These are phyloP conservation scores for Lactarius deliciosus DNA, from an alignment of 768 basidiomycete genomes.

Conservation along the genomic window DNA sequence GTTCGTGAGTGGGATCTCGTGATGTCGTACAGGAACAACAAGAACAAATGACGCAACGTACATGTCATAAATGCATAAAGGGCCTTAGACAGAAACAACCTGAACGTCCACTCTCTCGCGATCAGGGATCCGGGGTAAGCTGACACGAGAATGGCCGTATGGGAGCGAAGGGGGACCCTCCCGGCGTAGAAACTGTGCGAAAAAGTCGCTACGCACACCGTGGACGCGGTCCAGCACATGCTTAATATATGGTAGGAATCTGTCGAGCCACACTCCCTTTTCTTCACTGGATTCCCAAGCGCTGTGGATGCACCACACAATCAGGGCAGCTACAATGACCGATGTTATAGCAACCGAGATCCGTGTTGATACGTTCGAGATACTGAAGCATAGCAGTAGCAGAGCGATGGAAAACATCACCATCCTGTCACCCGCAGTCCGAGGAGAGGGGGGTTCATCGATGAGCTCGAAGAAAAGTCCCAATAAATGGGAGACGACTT, in stretches of 20 bases:
- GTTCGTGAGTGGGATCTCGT: not conserved
- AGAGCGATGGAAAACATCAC: slow-evolving; percentile 22
- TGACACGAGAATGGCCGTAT: not conserved
- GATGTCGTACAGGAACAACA: not conserved
- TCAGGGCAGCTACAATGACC: not conserved
- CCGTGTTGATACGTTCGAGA: slow-evolving; percentile 17
- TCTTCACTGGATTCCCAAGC: slow-evolving; percentile 4
- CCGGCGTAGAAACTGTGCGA: not conserved
- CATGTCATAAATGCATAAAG: not conserved
- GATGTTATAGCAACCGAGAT: slow-evolving; percentile 6
- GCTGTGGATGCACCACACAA: slow-evolving; percentile 11
- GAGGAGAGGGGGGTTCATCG: not conserved
- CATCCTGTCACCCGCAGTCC: not conserved
- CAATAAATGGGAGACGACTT: not conserved
- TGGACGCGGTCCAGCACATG: too few species aligned
- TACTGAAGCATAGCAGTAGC: slow-evolving; percentile 19
- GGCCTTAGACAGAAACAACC: not conserved
- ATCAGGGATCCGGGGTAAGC: not conserved
- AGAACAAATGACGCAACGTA: not conserved
- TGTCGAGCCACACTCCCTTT: not conserved
- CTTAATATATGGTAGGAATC: not conserved
- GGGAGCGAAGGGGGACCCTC: not conserved
- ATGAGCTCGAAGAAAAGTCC: not conserved
- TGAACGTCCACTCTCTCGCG: not conserved
- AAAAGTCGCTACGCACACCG: not conserved